Base-by-base conservation (phyloP, 805 yeast genomes). In the Monosporozyma aerobia region DNA sequence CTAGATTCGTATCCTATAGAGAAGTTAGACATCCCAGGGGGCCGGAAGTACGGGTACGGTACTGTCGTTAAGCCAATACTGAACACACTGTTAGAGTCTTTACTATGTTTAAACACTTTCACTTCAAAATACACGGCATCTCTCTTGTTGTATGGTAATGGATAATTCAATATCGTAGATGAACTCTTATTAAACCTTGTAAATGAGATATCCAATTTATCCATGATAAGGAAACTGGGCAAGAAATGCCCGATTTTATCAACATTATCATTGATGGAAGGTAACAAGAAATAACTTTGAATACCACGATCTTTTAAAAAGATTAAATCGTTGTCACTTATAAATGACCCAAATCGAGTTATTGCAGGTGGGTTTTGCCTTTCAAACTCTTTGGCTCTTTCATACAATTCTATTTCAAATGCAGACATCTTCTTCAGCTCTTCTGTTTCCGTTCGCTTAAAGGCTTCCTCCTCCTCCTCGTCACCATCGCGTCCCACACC, bases 1-100 rank as follows among this genome's bases (percentile, higher is more conserved):
- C 81, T 79, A 2, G 87, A 78, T 64, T 86, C 92, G 62, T 86
- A 81, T 2, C 85, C 85, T 48, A 87, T 74, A 0, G 90, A 83
- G 61, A 82, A 84, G 48, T 78, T 78, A 54, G 80, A 76, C 64
- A 81, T 77, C 1, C 95, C 95, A 0, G 95, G 95, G 13, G 83
- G 72, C 57, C 87, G 73, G 65, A 85, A 87, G 54, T 77, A 74
- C 2, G 95, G 94, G 60, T 84, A 84, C 2, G 94, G 92, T 57
- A 77, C 79, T 0, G 92, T 81, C 9, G 80, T 77, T 29, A 86
- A 70, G 0, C 95, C 94, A 47, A 86, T 73, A 32, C 84, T 75
- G 53, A 85, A 75, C 37, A 77, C 77, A 0, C 82, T 75, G 52
- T 77, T 78, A 2, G 73, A 58, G 19, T 54, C 50, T 23, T 53